Percentiles rank a stretch among this genome's conserved stretches.
Conservation (phyloP, 1,139 yeast species). For the Saccharomyces uvarum region DNA sequence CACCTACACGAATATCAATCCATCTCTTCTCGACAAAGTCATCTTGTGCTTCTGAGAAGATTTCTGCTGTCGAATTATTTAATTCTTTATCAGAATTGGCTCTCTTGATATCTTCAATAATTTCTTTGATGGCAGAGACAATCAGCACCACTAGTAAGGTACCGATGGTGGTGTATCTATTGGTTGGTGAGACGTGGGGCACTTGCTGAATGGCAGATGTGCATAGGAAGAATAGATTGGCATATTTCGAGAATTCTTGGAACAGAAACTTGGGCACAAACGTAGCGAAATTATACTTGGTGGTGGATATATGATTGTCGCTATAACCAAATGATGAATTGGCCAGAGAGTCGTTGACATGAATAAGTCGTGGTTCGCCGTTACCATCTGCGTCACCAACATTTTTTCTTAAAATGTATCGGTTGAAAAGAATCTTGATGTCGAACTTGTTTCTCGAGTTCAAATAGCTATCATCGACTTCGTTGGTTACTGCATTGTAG, state of each 20-base stretch:
- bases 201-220: constrained; percentile 95
- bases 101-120: constrained; percentile 84
- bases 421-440: constrained; percentile 47
- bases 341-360: constrained; percentile 52
- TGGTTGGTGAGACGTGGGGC: constrained; percentile 93
- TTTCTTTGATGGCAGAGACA: constrained; percentile 89
- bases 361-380: constrained; percentile 59
- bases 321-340: constrained; percentile 54
- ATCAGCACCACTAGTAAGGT: constrained; percentile 75
- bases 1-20: constrained; percentile 89
- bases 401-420: constrained; percentile 37
- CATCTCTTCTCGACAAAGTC: constrained; percentile 63
- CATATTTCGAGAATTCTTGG: constrained; percentile 95
- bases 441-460: constrained; percentile 41
- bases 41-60: constrained; percentile 54
- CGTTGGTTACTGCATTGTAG: constrained; percentile 22
- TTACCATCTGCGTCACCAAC: constrained; percentile 29
- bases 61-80: constrained; percentile 69
- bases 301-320: constrained; percentile 87
- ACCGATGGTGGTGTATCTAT: constrained; percentile 90
- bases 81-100: constrained; percentile 82
- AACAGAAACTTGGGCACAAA: constrained; percentile 89
- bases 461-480: constrained; percentile 21
- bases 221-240: constrained; percentile 86
- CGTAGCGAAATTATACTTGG: constrained; percentile 92